Evolutionary conservation across 257 asterid species (phyloP).

Genomic region (Echium plantagineum): DNA sequence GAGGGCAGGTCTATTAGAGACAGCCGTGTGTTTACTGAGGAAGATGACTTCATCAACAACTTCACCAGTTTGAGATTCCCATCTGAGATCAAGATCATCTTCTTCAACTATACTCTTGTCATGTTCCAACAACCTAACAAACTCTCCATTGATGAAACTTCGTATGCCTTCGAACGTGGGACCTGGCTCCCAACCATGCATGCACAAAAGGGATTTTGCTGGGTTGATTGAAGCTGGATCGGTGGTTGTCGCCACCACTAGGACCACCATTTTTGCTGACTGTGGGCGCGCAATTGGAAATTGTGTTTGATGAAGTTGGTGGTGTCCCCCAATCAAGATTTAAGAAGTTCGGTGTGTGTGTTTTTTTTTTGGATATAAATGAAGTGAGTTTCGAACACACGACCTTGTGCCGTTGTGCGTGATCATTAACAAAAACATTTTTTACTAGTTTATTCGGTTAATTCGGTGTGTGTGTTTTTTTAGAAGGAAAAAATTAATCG

Average conservation of each 20-base stretch:
- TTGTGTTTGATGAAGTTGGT: too few relatives aligned
- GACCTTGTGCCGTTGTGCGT: too few relatives aligned
- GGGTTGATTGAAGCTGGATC: slow-evolving; percentile 92
- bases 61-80: slow-evolving; percentile 72
- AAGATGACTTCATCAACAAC: slow-evolving; percentile 63
- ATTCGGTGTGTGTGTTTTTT: too few relatives aligned
- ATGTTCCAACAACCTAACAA: slow-evolving; percentile 55
- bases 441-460: too few relatives aligned
- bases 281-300: too few relatives aligned
- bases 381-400: too few relatives aligned
- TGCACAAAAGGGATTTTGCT: slow-evolving; percentile 53
- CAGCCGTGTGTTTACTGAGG: slow-evolving; percentile 75
- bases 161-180: slow-evolving; percentile 44
- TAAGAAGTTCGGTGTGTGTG: too few relatives aligned
- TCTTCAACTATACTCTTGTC: slow-evolving; percentile 55
- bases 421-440: too few relatives aligned
- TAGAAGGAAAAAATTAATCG: too few relatives aligned
- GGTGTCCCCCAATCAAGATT: too few relatives aligned
- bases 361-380: too few relatives aligned
- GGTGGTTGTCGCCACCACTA: slow-evolving; percentile 76
- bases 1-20: slow-evolving; percentile 69
- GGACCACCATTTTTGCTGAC: slow-evolving; percentile 36
- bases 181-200: slow-evolving; percentile 74
- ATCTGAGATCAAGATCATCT: slow-evolving; percentile 67
- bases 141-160: slow-evolving; percentile 48